Percentiles rank a stretch among this genome's conserved stretches.
phyloP scores from a whole-genome alignment of 2,329 filamentous ascomycete genomes.

The Bipolaris gigantea region DNA sequence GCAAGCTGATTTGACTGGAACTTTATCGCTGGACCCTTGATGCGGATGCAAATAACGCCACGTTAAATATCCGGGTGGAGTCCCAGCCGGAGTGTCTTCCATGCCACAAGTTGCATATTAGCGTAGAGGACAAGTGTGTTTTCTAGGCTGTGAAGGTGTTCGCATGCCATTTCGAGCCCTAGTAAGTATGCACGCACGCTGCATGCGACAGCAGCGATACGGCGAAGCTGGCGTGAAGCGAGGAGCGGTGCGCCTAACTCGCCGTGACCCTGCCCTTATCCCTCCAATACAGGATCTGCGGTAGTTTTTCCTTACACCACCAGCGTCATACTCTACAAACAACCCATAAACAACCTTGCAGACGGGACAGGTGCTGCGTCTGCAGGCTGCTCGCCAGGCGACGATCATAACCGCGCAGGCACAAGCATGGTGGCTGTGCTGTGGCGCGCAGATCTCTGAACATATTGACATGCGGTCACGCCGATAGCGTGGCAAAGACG shows the following conservation, averaged over 20 bases:
- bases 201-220: background rate
- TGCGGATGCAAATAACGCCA: conserved; percentile 17
- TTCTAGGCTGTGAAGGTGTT: conserved; percentile 15
- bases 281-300: conserved; percentile 2
- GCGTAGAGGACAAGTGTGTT: conserved; percentile 11
- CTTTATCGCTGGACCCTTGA: conserved; percentile 9
- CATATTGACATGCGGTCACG: conserved; percentile 20
- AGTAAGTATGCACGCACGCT: background rate
- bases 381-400: conserved; percentile 2
- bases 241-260: background rate
- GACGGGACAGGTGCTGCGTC: conserved; percentile 10
- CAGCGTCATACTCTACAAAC: conserved; percentile 1
- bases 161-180: conserved; percentile 8
- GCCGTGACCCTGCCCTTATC: background rate
- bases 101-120: conserved; percentile 13
- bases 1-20: conserved; percentile 5
- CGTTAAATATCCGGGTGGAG: conserved; percentile 13
- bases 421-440: conserved; percentile 27
- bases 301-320: conserved; percentile 7
- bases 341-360: conserved; percentile 3
- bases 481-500: conserved; percentile 30
- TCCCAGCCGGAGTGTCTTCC: conserved; percentile 21
- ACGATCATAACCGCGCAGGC: conserved; percentile 18
- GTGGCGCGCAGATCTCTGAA: conserved; percentile 25
- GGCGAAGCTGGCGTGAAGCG: background rate